Percentiles rank a stretch among this genome's conserved stretches.
These are phyloP conservation scores for Fusarium sp. DNA, from an alignment of 2,329 filamentous ascomycete genomes.

Conservation along the genomic window DNA sequence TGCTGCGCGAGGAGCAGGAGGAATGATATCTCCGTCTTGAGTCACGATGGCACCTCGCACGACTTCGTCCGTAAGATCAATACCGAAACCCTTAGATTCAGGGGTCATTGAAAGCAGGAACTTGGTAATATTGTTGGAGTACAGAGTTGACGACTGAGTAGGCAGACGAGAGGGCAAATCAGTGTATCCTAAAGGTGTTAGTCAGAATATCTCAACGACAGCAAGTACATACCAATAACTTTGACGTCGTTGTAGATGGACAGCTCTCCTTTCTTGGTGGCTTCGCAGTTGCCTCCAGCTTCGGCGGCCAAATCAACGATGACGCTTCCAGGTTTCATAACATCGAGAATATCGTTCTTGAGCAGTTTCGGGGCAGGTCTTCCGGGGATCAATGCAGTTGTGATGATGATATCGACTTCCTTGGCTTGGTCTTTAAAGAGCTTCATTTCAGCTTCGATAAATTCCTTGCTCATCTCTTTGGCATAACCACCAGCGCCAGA, in stretches of 20 bases:
- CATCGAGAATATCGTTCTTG: conserved; percentile 79
- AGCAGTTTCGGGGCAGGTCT: conserved; percentile 86
- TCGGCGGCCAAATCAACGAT: conserved; percentile 90
- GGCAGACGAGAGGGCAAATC: conserved; percentile 88
- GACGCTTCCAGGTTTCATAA: conserved; percentile 91
- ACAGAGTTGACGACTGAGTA: conserved; percentile 88
- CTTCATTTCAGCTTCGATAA: conserved; percentile 93
- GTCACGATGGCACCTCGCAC: conserved; percentile 87
- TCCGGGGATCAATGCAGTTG: conserved; percentile 90
- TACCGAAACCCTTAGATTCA: conserved; percentile 79
- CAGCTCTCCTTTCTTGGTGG: conserved; percentile 79
- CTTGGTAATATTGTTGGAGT: conserved; percentile 94
- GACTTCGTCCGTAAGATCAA: conserved; percentile 86
- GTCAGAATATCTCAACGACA: background rate
- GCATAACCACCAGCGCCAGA: conserved; percentile 87
- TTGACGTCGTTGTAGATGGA: conserved; percentile 80
- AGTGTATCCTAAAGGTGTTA: conserved; percentile 72
- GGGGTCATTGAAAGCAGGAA: conserved; percentile 85
- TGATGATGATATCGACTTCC: conserved; percentile 93
- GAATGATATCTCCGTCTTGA: conserved; percentile 78
- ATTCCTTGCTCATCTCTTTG: conserved; percentile 94
- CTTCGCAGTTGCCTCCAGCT: conserved; percentile 87
- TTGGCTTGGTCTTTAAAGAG: conserved; percentile 87
- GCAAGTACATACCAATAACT: conserved; percentile 73
- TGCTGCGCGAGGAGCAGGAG: conserved; percentile 76